Evolutionary conservation across 2,329 filamentous ascomycete genomes (phyloP).

Genomic region (Aspergillus ruber): DNA sequence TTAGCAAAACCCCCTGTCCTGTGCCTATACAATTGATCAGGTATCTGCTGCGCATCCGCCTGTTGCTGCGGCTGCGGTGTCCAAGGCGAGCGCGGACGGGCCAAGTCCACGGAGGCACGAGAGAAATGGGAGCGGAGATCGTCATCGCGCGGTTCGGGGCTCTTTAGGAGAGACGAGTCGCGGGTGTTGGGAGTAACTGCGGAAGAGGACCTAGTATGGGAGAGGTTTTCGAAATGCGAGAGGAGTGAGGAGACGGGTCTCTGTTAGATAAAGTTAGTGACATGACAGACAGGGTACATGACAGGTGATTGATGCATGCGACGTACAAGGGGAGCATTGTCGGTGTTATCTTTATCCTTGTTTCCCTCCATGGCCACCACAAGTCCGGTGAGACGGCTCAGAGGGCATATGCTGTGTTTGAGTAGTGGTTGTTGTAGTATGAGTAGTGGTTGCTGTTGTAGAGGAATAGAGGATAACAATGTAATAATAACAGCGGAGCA

Average conservation of each 20-base stretch:
- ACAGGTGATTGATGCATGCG: conserved; percentile 2
- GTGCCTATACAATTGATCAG: conserved; percentile 12
- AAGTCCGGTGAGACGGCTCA: neutral
- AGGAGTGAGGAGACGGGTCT: conserved; percentile 44
- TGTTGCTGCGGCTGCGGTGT: conserved; percentile 5
- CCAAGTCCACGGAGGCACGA: conserved; percentile 38
- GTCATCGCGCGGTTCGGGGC: conserved; percentile 28
- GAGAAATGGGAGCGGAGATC: conserved; percentile 15
- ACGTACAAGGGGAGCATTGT: conserved; percentile 33
- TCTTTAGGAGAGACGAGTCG: conserved; percentile 25
- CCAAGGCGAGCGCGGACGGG: conserved; percentile 37
- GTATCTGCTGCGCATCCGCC: conserved; percentile 13
- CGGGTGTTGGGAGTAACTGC: conserved; percentile 19
- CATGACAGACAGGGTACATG: conserved; percentile 2
- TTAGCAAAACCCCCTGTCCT: conserved; percentile 8
- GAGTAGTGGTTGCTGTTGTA: neutral
- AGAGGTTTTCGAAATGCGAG: conserved; percentile 45
- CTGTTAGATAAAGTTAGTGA: conserved; percentile 19
- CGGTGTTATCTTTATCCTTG: conserved; percentile 27
- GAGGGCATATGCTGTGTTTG: conserved; percentile 5
- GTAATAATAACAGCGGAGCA: neutral
- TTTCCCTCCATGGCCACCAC: conserved; percentile 32
- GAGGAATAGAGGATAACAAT: neutral
- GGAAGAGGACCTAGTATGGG: conserved; percentile 28
- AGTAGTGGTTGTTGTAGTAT: neutral